Percentiles rank a stretch among this genome's conserved stretches.
These are phyloP conservation scores for Tetraselmis chui DNA, from an alignment of 139 green algal species.

Conservation along the genomic window DNA sequence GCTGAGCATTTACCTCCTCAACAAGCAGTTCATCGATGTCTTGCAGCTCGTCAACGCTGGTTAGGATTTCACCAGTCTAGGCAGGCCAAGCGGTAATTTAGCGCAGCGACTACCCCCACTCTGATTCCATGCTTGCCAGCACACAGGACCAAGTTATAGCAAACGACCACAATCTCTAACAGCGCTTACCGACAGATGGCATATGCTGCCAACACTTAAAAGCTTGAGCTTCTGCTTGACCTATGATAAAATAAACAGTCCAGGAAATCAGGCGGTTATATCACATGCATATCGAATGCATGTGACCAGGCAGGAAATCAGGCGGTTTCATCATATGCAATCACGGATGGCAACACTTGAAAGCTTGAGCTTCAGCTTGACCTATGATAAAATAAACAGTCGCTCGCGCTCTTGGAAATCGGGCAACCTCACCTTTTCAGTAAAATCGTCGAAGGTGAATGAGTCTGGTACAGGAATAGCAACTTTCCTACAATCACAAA, in stretches of 20 bases:
- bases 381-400: not conserved
- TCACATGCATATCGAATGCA: not conserved
- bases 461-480: slow-evolving; percentile 70
- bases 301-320: not conserved
- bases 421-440: not conserved
- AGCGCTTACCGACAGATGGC: slow-evolving; percentile 51
- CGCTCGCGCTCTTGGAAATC: not conserved
- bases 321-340: not conserved
- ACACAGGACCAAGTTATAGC: not conserved
- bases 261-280: not conserved
- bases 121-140: slow-evolving; percentile 4
- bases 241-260: slow-evolving; percentile 7
- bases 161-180: not conserved
- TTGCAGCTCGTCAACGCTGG: slow-evolving; percentile 66
- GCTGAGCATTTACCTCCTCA: slow-evolving; percentile 57
- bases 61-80: slow-evolving; percentile 64
- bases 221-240: slow-evolving; percentile 67
- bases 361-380: not conserved
- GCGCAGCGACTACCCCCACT: not conserved
- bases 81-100: no score
- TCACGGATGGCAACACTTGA: not conserved
- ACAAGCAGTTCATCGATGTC: slow-evolving; percentile 85
- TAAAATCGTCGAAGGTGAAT: slow-evolving; percentile 62
- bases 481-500: slow-evolving; percentile 55
- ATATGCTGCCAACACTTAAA: slow-evolving; percentile 51